phyloP scores from a whole-genome alignment of 176 grass and related monocot genomes.

The Luzula sylvatica region DNA sequence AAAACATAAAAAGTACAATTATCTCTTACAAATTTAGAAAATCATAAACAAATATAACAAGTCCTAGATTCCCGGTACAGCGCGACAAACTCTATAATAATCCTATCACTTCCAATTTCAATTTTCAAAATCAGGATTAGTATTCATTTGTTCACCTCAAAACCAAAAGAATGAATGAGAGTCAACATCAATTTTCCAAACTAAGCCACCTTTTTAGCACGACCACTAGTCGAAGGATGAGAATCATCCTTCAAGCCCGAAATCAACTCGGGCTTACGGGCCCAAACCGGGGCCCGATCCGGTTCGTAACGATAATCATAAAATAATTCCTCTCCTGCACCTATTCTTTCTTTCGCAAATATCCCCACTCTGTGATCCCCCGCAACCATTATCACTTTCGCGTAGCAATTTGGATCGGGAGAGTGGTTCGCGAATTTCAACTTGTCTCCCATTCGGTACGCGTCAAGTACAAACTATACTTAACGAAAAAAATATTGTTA shows the following conservation, averaged over 20 bases:
- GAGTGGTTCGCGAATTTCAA: conserved; percentile 97
- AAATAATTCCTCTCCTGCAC: conserved; percentile 70
- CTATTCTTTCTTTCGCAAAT: conserved; percentile 84
- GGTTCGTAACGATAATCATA: conserved; percentile 90
- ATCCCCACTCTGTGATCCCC: conserved; percentile 96
- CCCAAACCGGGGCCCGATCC: conserved; percentile 80
- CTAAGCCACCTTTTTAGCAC: conserved; percentile 76
- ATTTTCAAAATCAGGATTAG: conserved; percentile 4
- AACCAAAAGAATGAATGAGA: conserved; percentile 26
- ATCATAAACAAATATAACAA: not conserved
- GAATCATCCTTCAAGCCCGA: conserved; percentile 46
- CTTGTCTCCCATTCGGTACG: conserved; percentile 92
- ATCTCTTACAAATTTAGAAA: not conserved
- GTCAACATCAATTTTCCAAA: conserved; percentile 9
- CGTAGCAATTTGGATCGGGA: conserved; percentile 90
- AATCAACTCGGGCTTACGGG: conserved; percentile 65
- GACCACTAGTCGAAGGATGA: conserved; percentile 46
- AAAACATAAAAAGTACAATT: not conserved
- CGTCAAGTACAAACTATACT: conserved; percentile 98
- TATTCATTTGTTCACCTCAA: conserved; percentile 1
- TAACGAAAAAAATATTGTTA: conserved; percentile 19
- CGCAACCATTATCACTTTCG: conserved; percentile 91
- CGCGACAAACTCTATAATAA: conserved; percentile 8
- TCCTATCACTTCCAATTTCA: not conserved
- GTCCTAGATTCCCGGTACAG: conserved; percentile 12